These are phyloP conservation scores for Cryptococcus maquisensis DNA, from an alignment of 1,284 basidiomycete species.

Conservation along the genomic window DNA sequence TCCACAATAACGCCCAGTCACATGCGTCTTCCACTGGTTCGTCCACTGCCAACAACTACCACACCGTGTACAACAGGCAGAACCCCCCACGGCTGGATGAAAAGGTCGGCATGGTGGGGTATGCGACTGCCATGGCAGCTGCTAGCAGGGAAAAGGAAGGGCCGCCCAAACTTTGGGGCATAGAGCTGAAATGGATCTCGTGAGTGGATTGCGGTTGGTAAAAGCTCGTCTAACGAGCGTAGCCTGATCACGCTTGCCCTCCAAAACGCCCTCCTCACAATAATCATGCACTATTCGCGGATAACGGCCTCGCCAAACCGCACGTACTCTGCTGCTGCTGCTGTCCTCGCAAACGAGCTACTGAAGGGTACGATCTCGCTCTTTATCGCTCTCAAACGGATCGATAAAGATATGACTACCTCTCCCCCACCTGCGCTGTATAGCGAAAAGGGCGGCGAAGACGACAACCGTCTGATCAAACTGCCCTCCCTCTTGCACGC, in stretches of 20 bases:
- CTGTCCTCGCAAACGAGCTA: slow-evolving; percentile 88
- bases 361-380: slow-evolving; percentile 86
- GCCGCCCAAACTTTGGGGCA: slow-evolving; percentile 37
- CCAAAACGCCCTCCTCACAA: slow-evolving; percentile 82
- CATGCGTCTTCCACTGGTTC: background rate
- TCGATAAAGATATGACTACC: slow-evolving; percentile 38
- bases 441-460: slow-evolving; percentile 20
- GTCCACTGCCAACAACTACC: slow-evolving; percentile 2
- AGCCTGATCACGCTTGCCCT: slow-evolving; percentile 86
- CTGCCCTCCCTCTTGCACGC: slow-evolving; percentile 28
- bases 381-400: slow-evolving; percentile 56
- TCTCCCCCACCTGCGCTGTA: slow-evolving; percentile 14
- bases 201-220: slow-evolving; percentile 16
- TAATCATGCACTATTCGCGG: slow-evolving; percentile 93
- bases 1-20: slow-evolving; percentile 3
- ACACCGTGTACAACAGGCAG: slow-evolving; percentile 9
- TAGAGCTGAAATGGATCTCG: slow-evolving; percentile 48
- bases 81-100: slow-evolving; percentile 18
- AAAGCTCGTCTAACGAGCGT: background rate
- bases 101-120: slow-evolving; percentile 16
- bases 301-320: slow-evolving; percentile 70
- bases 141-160: slow-evolving; percentile 19
- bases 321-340: slow-evolving; percentile 80
- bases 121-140: slow-evolving; percentile 11
- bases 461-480: slow-evolving; percentile 1